phyloP scores from a whole-genome alignment of 129 eudicot species.

The Escallonia rubra region DNA sequence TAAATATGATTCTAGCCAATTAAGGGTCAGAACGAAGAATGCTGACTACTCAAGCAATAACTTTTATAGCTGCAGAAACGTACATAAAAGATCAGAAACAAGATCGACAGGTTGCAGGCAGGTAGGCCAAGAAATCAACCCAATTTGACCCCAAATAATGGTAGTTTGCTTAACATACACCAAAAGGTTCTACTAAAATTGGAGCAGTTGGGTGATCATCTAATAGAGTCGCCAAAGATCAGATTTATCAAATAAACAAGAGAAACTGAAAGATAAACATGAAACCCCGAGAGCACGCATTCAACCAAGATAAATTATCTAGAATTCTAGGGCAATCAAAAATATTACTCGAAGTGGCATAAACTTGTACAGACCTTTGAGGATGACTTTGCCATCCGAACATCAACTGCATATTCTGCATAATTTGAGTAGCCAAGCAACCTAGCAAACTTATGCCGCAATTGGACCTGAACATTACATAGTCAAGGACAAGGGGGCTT shows the following conservation, averaged over 20 bases:
- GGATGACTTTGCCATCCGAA: slow-evolving; percentile 85
- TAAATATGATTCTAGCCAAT: too few species aligned
- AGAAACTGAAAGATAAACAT: not conserved
- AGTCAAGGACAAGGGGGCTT: slow-evolving; percentile 1
- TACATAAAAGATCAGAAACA: too few species aligned
- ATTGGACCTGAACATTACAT: slow-evolving; percentile 48
- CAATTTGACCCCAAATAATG: too few species aligned
- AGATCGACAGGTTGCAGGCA: too few species aligned
- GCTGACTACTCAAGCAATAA: too few species aligned
- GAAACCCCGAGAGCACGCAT: not conserved
- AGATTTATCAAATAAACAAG: not conserved
- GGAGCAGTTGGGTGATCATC: too few species aligned
- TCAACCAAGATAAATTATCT: slow-evolving; percentile 2
- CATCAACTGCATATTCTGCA: slow-evolving; percentile 69
- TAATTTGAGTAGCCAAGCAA: slow-evolving; percentile 84
- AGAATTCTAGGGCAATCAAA: not conserved
- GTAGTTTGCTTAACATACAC: too few species aligned
- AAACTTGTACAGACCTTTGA: slow-evolving; percentile 57
- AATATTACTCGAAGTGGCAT: not conserved
- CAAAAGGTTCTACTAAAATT: too few species aligned
- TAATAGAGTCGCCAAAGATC: too few species aligned
- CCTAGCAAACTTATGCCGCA: slow-evolving; percentile 86
- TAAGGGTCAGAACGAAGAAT: too few species aligned
- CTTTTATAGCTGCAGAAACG: too few species aligned
- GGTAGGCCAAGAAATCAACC: too few species aligned